Base-by-base conservation (phyloP, 176 grass and related monocot genomes). In the Puya raimondii region DNA sequence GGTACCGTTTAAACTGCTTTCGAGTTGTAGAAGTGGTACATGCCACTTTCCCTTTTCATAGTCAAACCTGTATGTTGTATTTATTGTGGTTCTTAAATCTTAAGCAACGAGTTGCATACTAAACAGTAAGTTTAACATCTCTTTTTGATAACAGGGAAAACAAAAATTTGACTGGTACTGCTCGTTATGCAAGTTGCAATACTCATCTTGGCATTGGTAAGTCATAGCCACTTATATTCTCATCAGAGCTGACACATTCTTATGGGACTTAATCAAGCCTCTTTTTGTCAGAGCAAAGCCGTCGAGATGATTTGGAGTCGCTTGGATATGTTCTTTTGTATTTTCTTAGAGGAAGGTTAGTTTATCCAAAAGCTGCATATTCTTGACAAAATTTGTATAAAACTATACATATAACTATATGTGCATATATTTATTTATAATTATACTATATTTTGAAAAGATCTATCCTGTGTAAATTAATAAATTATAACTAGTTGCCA, bases 301-400 rank as follows among this genome's bases (percentile, higher is more conserved):
- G 93, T 49, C 79, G 89, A 51, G 93, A 97, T 85, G 93, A 97
- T 87, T 90, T 97, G 84, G 79, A 92, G 76, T 97, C 93, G 63
- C 89, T 97, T 90, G 93, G 93, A 64, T 97, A 97, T 71, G 86
- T 92, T 87, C 82, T 97, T 67, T 64, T 97, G 33, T 97, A 97
- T 90, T 97, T 97, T 72, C 86, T 97, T 33, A 81, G 78, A 70
- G 93, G 89, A 76, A 91, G 80, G 93, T 97, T 88, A 63, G 68
- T 50, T 76, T 78, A 61, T 72, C 66, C 21, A 67, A 23, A 11
- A 6, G 53, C 15, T 13, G 50, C 11, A 65, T 74, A 15, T 65
- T 21, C 33, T 64, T 47, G 49, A 57, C 1, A 23, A 21, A 6
- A 54, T 66, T 56, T 51, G 13, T 17, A 51, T 61, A 79, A 66